These are phyloP conservation scores for Antrodiella citrinella DNA, from an alignment of 768 basidiomycete species.

Conservation along the genomic window DNA sequence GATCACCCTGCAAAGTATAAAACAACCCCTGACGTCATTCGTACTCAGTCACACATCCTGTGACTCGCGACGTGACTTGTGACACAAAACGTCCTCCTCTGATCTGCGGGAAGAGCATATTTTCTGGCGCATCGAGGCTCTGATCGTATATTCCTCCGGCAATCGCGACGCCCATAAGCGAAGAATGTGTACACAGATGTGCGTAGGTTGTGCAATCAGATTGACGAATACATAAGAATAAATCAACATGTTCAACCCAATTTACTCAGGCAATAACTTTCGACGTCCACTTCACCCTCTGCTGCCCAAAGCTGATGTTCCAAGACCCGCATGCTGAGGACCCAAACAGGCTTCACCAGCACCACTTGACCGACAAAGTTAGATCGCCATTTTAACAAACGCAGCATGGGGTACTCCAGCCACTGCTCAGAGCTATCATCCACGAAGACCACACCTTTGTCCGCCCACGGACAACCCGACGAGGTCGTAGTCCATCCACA, in stretches of 20 bases:
- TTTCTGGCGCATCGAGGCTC: too few species aligned
- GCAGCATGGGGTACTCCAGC: slow-evolving; percentile 2
- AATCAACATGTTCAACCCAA: background rate
- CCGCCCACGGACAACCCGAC: slow-evolving; percentile 8
- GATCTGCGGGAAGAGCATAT: too few species aligned
- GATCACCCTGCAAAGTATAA: too few species aligned
- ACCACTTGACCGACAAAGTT: background rate
- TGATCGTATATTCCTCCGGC: too few species aligned
- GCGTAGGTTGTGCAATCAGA: too few species aligned
- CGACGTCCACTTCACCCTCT: background rate
- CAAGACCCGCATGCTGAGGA: background rate
- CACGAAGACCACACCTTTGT: slow-evolving; percentile 21
- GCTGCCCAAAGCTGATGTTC: background rate
- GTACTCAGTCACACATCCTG: too few species aligned
- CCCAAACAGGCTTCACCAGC: background rate
- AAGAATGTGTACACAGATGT: too few species aligned
- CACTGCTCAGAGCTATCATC: slow-evolving; percentile 7
- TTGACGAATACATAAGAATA: background rate
- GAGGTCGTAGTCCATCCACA: slow-evolving; percentile 33
- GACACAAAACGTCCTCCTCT: too few species aligned
- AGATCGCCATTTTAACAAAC: slow-evolving; percentile 1
- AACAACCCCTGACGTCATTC: too few species aligned
- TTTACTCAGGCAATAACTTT: background rate
- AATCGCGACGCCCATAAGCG: too few species aligned
- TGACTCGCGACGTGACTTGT: too few species aligned